Percentiles rank a stretch among this genome's conserved stretches.
phyloP scores from a whole-genome alignment of 176 grass and related monocot species.

The Musa itinerans region DNA sequence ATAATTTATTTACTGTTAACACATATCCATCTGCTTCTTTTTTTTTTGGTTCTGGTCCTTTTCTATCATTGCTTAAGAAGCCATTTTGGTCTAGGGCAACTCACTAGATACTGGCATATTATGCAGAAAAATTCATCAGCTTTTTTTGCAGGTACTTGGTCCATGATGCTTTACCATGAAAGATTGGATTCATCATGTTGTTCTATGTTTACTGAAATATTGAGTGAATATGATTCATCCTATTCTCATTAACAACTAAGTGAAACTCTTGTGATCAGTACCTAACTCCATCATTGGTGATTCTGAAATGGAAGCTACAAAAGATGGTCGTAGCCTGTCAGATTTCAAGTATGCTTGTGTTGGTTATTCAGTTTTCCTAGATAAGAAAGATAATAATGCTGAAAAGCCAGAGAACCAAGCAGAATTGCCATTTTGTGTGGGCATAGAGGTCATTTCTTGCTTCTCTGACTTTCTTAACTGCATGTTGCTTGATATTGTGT shows the following conservation, averaged over 20 bases:
- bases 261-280: constrained; percentile 26
- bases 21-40: too few species aligned
- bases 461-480: neutral
- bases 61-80: too few species aligned
- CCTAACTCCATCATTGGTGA: constrained; percentile 55
- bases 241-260: neutral
- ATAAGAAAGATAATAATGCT: constrained; percentile 34
- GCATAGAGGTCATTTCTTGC: constrained; percentile 59
- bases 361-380: constrained; percentile 74
- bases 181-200: neutral
- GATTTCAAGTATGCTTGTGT: constrained; percentile 80
- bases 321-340: constrained; percentile 41
- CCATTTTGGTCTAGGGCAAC: too few species aligned
- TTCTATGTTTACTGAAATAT: neutral
- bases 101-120: too few species aligned
- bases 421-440: constrained; percentile 72
- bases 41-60: too few species aligned
- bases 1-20: too few species aligned
- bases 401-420: constrained; percentile 41
- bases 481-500: too few species aligned
- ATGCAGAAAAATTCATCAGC: too few species aligned
- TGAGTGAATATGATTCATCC: neutral
- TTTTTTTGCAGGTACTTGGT: too few species aligned
- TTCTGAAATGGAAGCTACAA: constrained; percentile 40
- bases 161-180: neutral